These are phyloP conservation scores for Hanseniaspora lachancei DNA, from an alignment of 805 yeast genomes.

Conservation along the genomic window DNA sequence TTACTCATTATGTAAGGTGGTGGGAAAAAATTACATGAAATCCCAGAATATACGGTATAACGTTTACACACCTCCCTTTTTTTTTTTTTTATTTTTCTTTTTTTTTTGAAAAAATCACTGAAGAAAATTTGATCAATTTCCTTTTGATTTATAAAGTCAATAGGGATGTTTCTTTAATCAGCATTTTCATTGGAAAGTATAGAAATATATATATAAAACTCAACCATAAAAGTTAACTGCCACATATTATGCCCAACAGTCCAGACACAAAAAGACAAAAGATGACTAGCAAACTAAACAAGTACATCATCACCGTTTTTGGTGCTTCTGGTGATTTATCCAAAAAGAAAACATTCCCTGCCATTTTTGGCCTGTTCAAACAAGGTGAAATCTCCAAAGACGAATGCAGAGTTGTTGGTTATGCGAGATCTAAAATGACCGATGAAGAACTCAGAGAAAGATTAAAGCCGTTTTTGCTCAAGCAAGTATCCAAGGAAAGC, in stretches of 20 bases:
- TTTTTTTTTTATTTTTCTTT: too few relatives aligned
- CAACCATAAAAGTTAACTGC: too few relatives aligned
- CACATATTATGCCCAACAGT: background rate
- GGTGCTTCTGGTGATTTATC: slow-evolving; percentile 96
- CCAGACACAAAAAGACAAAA: slow-evolving; percentile 2
- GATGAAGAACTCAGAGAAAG: slow-evolving; percentile 56
- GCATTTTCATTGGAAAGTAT: too few relatives aligned
- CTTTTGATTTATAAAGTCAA: too few relatives aligned
- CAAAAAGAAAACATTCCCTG: slow-evolving; percentile 88
- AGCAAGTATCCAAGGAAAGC: slow-evolving; percentile 16
- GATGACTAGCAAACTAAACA: slow-evolving; percentile 35
- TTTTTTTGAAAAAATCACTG: too few relatives aligned
- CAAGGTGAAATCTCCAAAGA: slow-evolving; percentile 63
- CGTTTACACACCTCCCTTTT: too few relatives aligned
- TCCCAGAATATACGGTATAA: too few relatives aligned
- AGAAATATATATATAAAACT: too few relatives aligned
- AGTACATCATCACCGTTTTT: slow-evolving; percentile 65
- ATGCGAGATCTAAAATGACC: slow-evolving; percentile 71
- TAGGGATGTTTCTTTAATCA: too few relatives aligned
- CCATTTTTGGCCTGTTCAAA: slow-evolving; percentile 59
- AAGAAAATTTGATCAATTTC: background rate
- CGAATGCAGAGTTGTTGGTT: slow-evolving; percentile 64
- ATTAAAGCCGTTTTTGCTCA: slow-evolving; percentile 49
- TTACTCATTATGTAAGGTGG: background rate
- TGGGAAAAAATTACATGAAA: background rate